phyloP scores from a whole-genome alignment of 2,329 filamentous ascomycete species.

The Phoma sp. region DNA sequence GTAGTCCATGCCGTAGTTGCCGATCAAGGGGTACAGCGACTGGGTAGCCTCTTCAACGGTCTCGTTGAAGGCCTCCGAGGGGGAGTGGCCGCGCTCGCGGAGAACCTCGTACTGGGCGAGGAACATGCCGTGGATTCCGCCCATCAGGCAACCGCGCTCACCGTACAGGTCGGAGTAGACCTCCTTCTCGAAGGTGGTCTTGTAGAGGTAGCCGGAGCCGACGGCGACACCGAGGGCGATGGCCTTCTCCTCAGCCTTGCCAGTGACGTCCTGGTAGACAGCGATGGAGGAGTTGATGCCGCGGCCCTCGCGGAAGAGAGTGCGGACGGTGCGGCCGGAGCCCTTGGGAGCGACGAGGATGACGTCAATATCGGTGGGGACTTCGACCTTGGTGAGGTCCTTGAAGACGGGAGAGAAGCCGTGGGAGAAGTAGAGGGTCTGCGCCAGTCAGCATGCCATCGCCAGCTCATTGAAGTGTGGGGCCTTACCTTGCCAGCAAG shows the following conservation, averaged over 20 bases:
- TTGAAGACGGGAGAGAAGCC: constrained; percentile 99
- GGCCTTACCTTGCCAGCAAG: constrained; percentile 89
- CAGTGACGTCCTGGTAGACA: constrained; percentile 97
- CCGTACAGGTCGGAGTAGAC: constrained; percentile 99
- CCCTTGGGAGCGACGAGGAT: constrained; percentile 99
- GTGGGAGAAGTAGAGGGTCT: constrained; percentile 99
- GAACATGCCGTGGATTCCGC: constrained; percentile 99
- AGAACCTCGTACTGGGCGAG: constrained; percentile 99
- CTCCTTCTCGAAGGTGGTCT: constrained; percentile 99
- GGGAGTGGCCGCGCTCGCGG: constrained; percentile 96
- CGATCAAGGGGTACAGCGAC: constrained; percentile 96
- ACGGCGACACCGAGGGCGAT: constrained; percentile 95
- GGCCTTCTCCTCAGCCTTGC: constrained; percentile 98
- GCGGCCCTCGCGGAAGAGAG: constrained; percentile 98
- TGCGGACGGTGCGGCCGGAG: constrained; percentile 96
- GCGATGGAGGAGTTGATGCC: constrained; percentile 99
- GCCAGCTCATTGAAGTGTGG: background rate
- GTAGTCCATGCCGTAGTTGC: constrained; percentile 99
- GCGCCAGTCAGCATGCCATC: constrained; percentile 18
- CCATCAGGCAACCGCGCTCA: constrained; percentile 99
- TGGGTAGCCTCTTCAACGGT: constrained; percentile 99
- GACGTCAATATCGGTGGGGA: constrained; percentile 94
- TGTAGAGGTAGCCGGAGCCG: constrained; percentile 98
- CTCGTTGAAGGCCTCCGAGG: constrained; percentile 99
- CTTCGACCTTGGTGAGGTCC: constrained; percentile 97